Evolutionary conservation across 139 green algal species (phyloP), one percentile per base, ranked within the genome.

Genomic region (Microglena sp.): DNA sequence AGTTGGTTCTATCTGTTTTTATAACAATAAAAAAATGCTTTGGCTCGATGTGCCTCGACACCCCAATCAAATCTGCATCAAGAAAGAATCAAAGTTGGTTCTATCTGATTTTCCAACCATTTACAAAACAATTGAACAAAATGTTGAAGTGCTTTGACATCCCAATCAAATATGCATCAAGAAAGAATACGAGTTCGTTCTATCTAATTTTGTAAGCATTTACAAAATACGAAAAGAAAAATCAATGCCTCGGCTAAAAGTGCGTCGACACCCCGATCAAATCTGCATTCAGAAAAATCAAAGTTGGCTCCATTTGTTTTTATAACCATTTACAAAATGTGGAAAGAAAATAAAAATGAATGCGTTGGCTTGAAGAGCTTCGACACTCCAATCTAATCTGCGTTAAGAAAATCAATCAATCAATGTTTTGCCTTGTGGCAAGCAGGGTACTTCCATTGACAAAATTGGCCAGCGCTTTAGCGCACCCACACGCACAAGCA

Each of bases 31-130:
- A 50, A 50, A 18, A 11, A 18, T 50, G 18, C 18, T 50, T 18
- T 18, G 40, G 40, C 15, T 50, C 33, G 32, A 8, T 56, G 50
- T 40, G 36, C 50, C 31, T 50, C 53, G 44, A 35, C 26, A 0
- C 27, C 33, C 18, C 68, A 64, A n/a, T 50, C 50, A 56, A 40
- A 66, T 50, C 72, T 81, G 54, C 57, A 69, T 11, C 4, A 28
- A 33, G 46, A 50, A 18, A 50, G 11, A 24, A 27, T 55, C 31
- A 50, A 62, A 56, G 0, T 7, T 6, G n/a, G 36, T 4, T 50
- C 40, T 50, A 18, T n/a, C n/a, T n/a, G n/a, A n/a, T n/a, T n/a
- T n/a, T n/a, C n/a, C n/a, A n/a, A n/a, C n/a, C n/a, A n/a, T n/a
- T n/a, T n/a, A n/a, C n/a, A n/a, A n/a, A n/a, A n/a, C n/a, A n/a